Base-by-base conservation (phyloP, 2,329 filamentous ascomycete genomes). In the Colletotrichum paranaense region DNA sequence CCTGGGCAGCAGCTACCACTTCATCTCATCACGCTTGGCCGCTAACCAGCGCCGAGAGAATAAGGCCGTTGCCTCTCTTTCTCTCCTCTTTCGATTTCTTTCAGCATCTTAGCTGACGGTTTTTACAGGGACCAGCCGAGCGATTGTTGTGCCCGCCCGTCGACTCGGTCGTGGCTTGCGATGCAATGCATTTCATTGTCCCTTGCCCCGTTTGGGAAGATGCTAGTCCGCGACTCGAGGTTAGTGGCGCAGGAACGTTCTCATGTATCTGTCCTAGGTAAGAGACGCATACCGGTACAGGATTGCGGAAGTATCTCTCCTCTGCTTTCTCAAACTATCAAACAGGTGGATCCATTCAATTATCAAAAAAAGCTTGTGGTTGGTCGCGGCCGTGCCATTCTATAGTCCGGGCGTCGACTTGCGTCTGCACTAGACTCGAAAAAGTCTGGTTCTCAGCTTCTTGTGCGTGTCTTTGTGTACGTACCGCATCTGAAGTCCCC, bases 321-420 rank as follows among this genome's bases (percentile, higher is more conserved):
- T 24, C 46, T 42, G 59, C n/a, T 46, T 22, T n/a, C 63, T 57
- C 59, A 59, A 64, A 35, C 14, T 57, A 58, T 42, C 24, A 69
- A 26, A 52, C 68, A 22, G 28, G 57, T 57, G 64, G 64, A 22
- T 38, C 67, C 26, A 14, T 56, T 42, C n/a, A n/a, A 28, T 28
- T 30, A 32, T 60, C 19, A 22, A 42, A 49, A 49, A 58, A 70
- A 69, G 59, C 71, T 73, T 70, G 62, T 73, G 70, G 60, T 65
- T 70, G 67, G 70, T 60, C 59, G 35, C 55, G 66, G 11, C 60
- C 56, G 49, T 60, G 66, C 69, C 70, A 52, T 46, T 24, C 19
- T 32, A 4, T 46, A 32, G 60, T 35, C 70, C 56, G 70, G 2
- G 46, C 70, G 19, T 4, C 28, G 59, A 35, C 59, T 59, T 58